phyloP scores from a whole-genome alignment of 805 yeast species.

The Teunomyces lycoperdinae region DNA sequence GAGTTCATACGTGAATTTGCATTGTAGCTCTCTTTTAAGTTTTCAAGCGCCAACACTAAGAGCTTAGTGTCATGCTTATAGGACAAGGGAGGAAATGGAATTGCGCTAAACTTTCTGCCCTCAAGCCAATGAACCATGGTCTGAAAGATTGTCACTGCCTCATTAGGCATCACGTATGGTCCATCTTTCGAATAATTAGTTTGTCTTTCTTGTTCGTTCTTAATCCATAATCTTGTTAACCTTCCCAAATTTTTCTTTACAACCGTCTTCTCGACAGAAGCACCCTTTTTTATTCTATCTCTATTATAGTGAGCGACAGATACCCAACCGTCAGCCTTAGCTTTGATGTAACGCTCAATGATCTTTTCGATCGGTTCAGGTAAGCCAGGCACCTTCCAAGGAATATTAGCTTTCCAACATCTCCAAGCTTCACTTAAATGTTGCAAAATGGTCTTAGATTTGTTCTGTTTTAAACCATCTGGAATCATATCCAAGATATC shows the following conservation, averaged over 20 bases:
- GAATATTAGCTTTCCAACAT: slow-evolving; percentile 98
- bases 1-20: slow-evolving; percentile 74
- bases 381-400: slow-evolving; percentile 96
- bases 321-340: slow-evolving; percentile 96
- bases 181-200: slow-evolving; percentile 76
- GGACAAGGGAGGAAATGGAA: slow-evolving; percentile 89
- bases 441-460: slow-evolving; percentile 82
- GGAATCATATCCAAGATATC: slow-evolving; percentile 98
- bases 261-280: slow-evolving; percentile 89
- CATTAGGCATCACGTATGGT: slow-evolving; percentile 80
- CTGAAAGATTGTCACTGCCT: slow-evolving; percentile 83
- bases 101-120: slow-evolving; percentile 74
- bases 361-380: slow-evolving; percentile 88
- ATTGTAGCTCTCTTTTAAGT: slow-evolving; percentile 71
- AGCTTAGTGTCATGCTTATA: slow-evolving; percentile 93
- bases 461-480: slow-evolving; percentile 83
- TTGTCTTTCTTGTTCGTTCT: slow-evolving; percentile 89
- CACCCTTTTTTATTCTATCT: slow-evolving; percentile 85
- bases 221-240: slow-evolving; percentile 87
- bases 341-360: slow-evolving; percentile 84
- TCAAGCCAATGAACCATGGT: slow-evolving; percentile 93
- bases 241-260: slow-evolving; percentile 93
- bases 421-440: slow-evolving; percentile 99
- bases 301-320: slow-evolving; percentile 91
- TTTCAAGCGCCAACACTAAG: slow-evolving; percentile 84